Evolutionary conservation across 768 basidiomycete genomes (phyloP), one percentile per base, ranked within the genome.

Genomic region (Podaxis sp.): DNA sequence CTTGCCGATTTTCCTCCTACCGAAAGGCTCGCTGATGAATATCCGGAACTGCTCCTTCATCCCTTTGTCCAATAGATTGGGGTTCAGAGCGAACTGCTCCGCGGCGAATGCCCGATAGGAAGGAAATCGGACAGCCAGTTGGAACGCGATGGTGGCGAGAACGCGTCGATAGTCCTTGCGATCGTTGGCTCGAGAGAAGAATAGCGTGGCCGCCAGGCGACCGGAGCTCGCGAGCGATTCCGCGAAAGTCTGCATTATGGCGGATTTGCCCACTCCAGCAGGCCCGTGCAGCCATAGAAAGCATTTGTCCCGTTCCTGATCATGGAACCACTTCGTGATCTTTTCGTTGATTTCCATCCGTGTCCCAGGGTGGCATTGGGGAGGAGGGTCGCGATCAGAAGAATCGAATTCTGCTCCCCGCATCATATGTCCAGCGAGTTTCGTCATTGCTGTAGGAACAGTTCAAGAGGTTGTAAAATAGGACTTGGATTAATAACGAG

Each of bases 201-300:
- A 64, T 11, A 64, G 36, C 24, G 59, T 51, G 2, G 59, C 64
- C 7, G 53, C 59, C 6, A 61, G 59, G 26, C 39, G 46, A 12
- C 36, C 6, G 26, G 24, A 30, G n/a, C 26, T 11, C 2, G 42
- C 28, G 1, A 61, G 52, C 3, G 46, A 40, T 6, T 53, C 51
- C 8, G 59, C 60, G 13, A 65, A 26, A 9, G 56, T 65, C 39
- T 61, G 36, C 9, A 60, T 33, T 6, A 65, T 11, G 5, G 59
- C 53, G 5, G 54, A 61, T 26, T 65, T 65, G 1, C 64, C 64
- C 8, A 57, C 61, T 2, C 64, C 64, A 2, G 64, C 60, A 17
- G 61, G 60, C 3, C 64, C 64, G 24, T 22, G 57, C 22, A 61
- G 26, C 64, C 64, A 65, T 4, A 61, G 48, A 2, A 57, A n/a